Conservation (phyloP, 2,329 filamentous ascomycete genomes). For the Epichloe sp. region DNA sequence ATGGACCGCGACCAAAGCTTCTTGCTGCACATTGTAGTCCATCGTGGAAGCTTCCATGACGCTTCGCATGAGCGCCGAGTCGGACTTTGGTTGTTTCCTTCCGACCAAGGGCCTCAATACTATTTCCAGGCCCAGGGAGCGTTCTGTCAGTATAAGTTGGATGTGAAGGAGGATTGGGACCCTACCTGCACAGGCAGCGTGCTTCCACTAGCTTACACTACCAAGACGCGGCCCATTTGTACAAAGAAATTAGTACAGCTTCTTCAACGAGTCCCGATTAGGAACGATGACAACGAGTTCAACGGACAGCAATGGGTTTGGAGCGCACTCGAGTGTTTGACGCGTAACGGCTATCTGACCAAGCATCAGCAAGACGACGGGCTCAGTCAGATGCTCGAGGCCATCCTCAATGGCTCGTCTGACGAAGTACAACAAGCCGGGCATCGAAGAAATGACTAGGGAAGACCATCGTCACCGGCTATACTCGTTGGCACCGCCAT, state of each 20-base stretch:
- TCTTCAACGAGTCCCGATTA: conserved; percentile 5
- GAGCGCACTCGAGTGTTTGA: conserved; percentile 4
- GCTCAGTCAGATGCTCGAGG: conserved; percentile 8
- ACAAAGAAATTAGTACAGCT: conserved; percentile 1
- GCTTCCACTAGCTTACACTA: conserved; percentile 6
- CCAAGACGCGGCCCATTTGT: conserved; percentile 6
- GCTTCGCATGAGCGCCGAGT: conserved; percentile 7
- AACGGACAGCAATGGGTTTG: conserved; percentile 8
- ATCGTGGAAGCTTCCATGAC: conserved; percentile 7
- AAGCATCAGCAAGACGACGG: conserved; percentile 5
- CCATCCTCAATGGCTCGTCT: conserved; percentile 8
- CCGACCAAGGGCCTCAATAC: conserved; percentile 4
- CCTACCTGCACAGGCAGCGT: conserved; percentile 6
- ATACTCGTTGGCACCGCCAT: not conserved
- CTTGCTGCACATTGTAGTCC: conserved; percentile 8
- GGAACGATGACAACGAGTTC: conserved; percentile 7
- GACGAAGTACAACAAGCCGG: conserved; percentile 6
- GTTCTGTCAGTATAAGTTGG: conserved; percentile 4
- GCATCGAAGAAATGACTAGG: not conserved
- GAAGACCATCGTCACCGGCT: not conserved
- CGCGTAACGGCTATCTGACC: conserved; percentile 2
- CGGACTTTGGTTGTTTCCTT: conserved; percentile 5
- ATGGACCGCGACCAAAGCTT: conserved; percentile 2
- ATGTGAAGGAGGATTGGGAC: conserved; percentile 7
- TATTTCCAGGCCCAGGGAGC: conserved; percentile 6